Evolutionary conservation across 305 asterid species (phyloP).

Genomic region (Fraxinus baroniana): DNA sequence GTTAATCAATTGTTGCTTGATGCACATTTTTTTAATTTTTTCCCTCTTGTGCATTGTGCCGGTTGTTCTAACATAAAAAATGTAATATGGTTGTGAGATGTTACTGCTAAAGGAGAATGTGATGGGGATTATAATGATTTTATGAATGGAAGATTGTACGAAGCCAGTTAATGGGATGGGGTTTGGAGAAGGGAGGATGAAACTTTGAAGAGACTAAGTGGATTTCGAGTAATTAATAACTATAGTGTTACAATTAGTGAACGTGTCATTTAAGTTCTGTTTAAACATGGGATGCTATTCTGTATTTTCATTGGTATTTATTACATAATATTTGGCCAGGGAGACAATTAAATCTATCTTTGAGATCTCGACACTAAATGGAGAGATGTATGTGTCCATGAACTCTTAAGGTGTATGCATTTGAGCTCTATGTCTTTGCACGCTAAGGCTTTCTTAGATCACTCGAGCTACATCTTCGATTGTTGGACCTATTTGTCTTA

Average conservation of each 20-base stretch:
- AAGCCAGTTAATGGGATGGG: not conserved
- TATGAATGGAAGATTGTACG: not conserved
- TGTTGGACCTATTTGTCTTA: not conserved
- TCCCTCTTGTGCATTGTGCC: not conserved
- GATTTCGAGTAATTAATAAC: not conserved
- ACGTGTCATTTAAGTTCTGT: not conserved
- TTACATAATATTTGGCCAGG: not conserved
- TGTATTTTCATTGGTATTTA: not conserved
- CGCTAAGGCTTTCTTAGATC: not conserved
- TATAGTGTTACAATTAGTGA: not conserved
- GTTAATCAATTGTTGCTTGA: constrained; percentile 6
- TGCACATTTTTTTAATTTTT: not conserved
- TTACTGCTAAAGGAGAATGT: not conserved
- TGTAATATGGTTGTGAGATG: not conserved
- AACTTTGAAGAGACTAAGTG: not conserved
- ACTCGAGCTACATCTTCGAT: not conserved
- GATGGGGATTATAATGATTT: not conserved
- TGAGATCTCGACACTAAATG: not conserved
- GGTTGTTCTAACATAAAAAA: not conserved
- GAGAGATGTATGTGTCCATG: not conserved
- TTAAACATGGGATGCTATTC: not conserved
- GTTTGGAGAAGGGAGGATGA: not conserved
- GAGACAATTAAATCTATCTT: not conserved
- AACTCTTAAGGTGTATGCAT: not conserved
- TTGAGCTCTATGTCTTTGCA: not conserved